A percentile compares a stretch with the other conserved stretches of the same genome.
These are phyloP conservation scores for Trametes polyzona DNA, from an alignment of 1,284 basidiomycete species.

Conservation along the genomic window DNA sequence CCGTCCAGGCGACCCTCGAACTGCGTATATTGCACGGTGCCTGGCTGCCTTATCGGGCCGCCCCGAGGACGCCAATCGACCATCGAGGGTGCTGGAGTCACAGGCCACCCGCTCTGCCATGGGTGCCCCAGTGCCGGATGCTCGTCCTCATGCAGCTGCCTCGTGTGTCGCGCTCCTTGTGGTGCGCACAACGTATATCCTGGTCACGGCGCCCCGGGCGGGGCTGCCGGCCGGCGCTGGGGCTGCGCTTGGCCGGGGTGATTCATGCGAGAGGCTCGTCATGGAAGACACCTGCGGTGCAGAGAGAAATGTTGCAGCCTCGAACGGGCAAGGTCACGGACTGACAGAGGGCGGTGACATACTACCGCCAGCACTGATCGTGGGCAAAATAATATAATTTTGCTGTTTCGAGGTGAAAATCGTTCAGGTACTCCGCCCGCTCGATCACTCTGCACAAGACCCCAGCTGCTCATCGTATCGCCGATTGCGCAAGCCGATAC, in stretches of 20 bases:
- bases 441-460: slow-evolving; percentile 19
- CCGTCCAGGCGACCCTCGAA: background rate
- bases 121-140: background rate
- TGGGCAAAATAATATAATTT: slow-evolving; percentile 9
- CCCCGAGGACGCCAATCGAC: background rate
- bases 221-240: background rate
- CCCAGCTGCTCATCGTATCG: slow-evolving; percentile 20
- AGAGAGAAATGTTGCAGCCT: slow-evolving; percentile 16
- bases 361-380: slow-evolving; percentile 14
- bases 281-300: slow-evolving; percentile 10
- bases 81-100: slow-evolving; percentile 19
- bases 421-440: slow-evolving; percentile 12
- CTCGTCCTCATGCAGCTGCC: background rate
- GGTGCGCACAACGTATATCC: background rate
- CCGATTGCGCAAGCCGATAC: slow-evolving; percentile 17
- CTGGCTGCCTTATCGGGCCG: slow-evolving; percentile 14
- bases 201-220: background rate
- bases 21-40: slow-evolving; percentile 6
- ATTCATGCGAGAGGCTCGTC: slow-evolving; percentile 4
- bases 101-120: too few species aligned
- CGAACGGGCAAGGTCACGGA: slow-evolving; percentile 21
- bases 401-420: slow-evolving; percentile 17
- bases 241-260: background rate
- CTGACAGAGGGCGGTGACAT: slow-evolving; percentile 18
- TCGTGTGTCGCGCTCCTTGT: background rate